These are phyloP conservation scores for Yarrowia porcina DNA, from an alignment of 805 yeast species.

Conservation along the genomic window DNA sequence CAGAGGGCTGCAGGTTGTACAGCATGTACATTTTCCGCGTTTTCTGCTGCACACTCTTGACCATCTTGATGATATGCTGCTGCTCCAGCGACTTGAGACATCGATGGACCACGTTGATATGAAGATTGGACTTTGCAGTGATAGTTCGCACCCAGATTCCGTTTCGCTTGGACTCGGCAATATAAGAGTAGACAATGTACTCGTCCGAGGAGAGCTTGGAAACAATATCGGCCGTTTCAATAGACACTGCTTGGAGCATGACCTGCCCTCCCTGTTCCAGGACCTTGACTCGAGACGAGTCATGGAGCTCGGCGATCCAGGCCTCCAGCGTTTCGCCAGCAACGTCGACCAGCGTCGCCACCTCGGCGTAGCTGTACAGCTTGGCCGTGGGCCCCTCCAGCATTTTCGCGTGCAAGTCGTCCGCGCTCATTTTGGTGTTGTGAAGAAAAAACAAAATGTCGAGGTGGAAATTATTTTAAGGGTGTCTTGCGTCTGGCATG, in stretches of 20 bases:
- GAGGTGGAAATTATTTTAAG: neutral
- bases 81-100: conserved; percentile 76
- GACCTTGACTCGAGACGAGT: conserved; percentile 3
- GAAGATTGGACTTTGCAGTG: conserved; percentile 81
- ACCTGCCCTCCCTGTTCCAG: conserved; percentile 4
- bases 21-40: conserved; percentile 96
- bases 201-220: conserved; percentile 53
- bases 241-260: neutral
- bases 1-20: conserved; percentile 86
- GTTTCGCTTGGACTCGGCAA: conserved; percentile 89
- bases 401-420: conserved; percentile 7
- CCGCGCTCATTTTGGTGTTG: neutral
- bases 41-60: conserved; percentile 85
- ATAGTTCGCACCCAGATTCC: conserved; percentile 95
- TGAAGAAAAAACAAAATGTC: neutral
- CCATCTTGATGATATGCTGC: conserved; percentile 80
- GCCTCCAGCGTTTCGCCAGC: neutral
- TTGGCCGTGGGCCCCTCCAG: conserved; percentile 22
- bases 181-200: conserved; percentile 83
- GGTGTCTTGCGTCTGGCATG: neutral
- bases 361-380: conserved; percentile 8
- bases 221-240: neutral
- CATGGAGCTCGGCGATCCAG: conserved; percentile 11
- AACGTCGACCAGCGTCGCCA: neutral
- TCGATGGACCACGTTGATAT: conserved; percentile 83